Evolutionary conservation across 169 alveolate genomes (phyloP).

Genomic region (Cryptosporidium canis): DNA sequence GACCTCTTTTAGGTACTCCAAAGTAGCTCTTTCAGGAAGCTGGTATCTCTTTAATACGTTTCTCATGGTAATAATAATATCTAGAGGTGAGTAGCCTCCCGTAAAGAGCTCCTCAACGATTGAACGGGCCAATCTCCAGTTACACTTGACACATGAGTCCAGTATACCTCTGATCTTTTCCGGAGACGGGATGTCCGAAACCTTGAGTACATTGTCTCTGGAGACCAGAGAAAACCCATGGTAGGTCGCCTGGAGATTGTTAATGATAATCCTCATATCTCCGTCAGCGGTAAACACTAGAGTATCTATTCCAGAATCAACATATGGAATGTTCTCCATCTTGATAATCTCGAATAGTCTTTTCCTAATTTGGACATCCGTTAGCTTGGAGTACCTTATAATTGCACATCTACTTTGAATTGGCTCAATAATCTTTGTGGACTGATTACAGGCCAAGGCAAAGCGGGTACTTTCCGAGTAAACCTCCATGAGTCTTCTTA

Average conservation of each 20-base stretch:
- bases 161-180: constrained; percentile 88
- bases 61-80: constrained; percentile 84
- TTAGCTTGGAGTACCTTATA: constrained; percentile 93
- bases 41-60: constrained; percentile 78
- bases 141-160: constrained; percentile 85
- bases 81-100: constrained; percentile 92
- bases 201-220: constrained; percentile 94
- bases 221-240: constrained; percentile 94
- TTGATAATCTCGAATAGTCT: constrained; percentile 88
- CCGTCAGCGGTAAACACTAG: constrained; percentile 95
- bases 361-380: constrained; percentile 90
- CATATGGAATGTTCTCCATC: constrained; percentile 81
- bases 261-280: constrained; percentile 89
- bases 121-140: constrained; percentile 87
- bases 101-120: constrained; percentile 80
- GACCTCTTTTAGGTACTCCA: constrained; percentile 80
- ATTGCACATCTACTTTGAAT: constrained; percentile 99
- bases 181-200: constrained; percentile 97
- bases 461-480: constrained; percentile 97
- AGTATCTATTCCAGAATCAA: constrained; percentile 94
- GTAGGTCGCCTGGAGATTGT: constrained; percentile 95
- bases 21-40: constrained; percentile 80
- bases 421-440: constrained; percentile 98
- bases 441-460: constrained; percentile 98
- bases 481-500: constrained; percentile 97